A percentile compares a stretch with the other conserved stretches of the same genome.
These are phyloP conservation scores for Collybiopsis confluens DNA, from an alignment of 768 basidiomycete genomes.

Conservation along the genomic window DNA sequence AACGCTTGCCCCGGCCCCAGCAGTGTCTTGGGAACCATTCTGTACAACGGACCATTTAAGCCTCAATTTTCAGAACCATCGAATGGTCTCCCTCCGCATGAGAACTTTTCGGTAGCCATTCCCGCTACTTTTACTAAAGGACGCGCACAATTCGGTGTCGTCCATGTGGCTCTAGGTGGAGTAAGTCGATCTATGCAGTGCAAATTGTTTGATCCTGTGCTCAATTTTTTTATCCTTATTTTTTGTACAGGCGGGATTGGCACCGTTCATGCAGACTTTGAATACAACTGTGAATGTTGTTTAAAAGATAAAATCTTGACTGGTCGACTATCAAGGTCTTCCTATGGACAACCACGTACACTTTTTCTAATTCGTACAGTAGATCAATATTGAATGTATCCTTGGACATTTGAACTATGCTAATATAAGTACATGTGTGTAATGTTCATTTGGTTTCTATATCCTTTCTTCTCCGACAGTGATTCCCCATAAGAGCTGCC, in stretches of 20 bases:
- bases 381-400: no score
- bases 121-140: background rate
- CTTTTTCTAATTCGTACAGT: no score
- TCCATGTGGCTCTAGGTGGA: constrained; percentile 4
- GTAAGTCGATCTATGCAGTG: background rate
- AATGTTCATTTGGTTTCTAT: no score
- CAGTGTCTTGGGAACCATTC: constrained; percentile 34
- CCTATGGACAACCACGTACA: no score
- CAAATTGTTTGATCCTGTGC: no score
- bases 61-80: constrained; percentile 22
- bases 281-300: background rate
- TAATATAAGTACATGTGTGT: no score
- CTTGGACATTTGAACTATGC: no score
- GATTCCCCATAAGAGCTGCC: no score
- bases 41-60: constrained; percentile 42
- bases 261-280: constrained; percentile 5
- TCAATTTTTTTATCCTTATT: background rate
- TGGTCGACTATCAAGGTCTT: no score
- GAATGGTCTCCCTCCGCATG: constrained; percentile 6
- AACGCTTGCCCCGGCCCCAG: constrained; percentile 18
- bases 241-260: constrained; percentile 1
- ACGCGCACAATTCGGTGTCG: background rate
- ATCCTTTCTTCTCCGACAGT: no score
- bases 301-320: no score
- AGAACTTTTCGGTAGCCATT: constrained; percentile 3